phyloP scores from a whole-genome alignment of 2,329 filamentous ascomycete genomes.

The Fusarium papillatum region DNA sequence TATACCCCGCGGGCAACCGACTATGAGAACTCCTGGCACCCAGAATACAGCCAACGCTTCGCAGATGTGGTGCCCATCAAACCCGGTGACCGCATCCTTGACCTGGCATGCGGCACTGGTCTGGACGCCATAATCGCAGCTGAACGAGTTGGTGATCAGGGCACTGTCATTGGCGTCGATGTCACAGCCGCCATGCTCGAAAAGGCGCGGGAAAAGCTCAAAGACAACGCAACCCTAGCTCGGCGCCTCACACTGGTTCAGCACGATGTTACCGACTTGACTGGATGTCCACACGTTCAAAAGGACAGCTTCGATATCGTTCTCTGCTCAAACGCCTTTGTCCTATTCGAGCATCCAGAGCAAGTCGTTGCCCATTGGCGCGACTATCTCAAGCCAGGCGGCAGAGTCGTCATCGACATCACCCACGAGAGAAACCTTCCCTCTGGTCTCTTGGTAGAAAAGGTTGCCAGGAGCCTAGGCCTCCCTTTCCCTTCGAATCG shows the following conservation, averaged over 20 bases:
- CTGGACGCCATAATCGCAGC: slow-evolving; percentile 49
- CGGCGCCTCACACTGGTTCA: slow-evolving; percentile 41
- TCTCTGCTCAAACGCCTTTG: slow-evolving; percentile 51
- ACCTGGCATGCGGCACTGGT: slow-evolving; percentile 52
- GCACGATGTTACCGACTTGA: slow-evolving; percentile 47
- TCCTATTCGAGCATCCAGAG: slow-evolving; percentile 46
- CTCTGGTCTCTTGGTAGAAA: slow-evolving; percentile 44
- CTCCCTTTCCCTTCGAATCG: slow-evolving; percentile 45
- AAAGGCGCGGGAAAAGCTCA: slow-evolving; percentile 40
- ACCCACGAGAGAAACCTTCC: slow-evolving; percentile 48
- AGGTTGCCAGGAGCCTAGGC: slow-evolving; percentile 39
- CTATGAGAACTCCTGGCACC: slow-evolving; percentile 52
- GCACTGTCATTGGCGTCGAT: slow-evolving; percentile 49
- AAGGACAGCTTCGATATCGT: slow-evolving; percentile 47
- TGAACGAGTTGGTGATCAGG: slow-evolving; percentile 40
- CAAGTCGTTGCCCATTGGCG: slow-evolving; percentile 46
- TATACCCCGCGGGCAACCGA: slow-evolving; percentile 47
- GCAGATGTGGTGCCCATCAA: slow-evolving; percentile 41
- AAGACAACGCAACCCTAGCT: slow-evolving; percentile 25
- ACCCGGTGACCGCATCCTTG: slow-evolving; percentile 45
- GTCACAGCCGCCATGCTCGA: slow-evolving; percentile 49
- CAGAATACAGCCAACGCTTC: slow-evolving; percentile 47
- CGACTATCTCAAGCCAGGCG: slow-evolving; percentile 44
- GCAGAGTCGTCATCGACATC: slow-evolving; percentile 49
- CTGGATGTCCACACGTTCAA: slow-evolving; percentile 27